These are phyloP conservation scores for Anisodus acutangulus DNA, from an alignment of 257 asterid genomes.

Conservation along the genomic window DNA sequence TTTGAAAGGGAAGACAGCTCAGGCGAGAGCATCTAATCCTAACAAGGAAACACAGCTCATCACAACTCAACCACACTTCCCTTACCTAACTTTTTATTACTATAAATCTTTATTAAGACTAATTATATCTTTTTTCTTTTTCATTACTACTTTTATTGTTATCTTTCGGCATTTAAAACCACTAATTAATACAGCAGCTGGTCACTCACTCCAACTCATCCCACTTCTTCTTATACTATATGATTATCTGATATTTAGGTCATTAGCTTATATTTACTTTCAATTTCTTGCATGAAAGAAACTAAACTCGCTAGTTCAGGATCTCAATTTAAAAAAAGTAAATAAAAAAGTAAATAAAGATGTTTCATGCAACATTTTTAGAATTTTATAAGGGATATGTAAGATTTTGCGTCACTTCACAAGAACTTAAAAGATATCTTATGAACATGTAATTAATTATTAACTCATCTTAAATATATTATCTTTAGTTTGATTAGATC, in stretches of 20 bases:
- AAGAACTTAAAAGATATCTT: not conserved
- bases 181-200: not conserved
- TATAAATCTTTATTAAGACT: not conserved
- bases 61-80: constrained; percentile 14
- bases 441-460: not conserved
- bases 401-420: not conserved
- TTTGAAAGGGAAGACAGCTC: constrained; percentile 10
- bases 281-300: not conserved
- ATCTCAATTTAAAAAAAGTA: not conserved
- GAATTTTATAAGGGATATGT: not conserved
- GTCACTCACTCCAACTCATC: constrained; percentile 19
- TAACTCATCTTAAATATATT: constrained; percentile 14
- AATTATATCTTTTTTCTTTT: not conserved
- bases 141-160: not conserved
- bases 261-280: not conserved
- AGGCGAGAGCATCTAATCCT: constrained; percentile 11
- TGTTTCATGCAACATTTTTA: not conserved
- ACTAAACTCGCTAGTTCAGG: not conserved
- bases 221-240: not conserved
- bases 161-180: not conserved
- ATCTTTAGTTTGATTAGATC: not conserved
- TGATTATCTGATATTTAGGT: not conserved
- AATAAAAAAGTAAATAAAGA: not conserved
- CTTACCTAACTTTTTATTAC: constrained; percentile 14
- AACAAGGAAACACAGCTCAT: constrained; percentile 24